Percentiles rank a stretch among this genome's conserved stretches.
phyloP scores from a whole-genome alignment of 305 asterid species.

The Fraxinus platypoda region DNA sequence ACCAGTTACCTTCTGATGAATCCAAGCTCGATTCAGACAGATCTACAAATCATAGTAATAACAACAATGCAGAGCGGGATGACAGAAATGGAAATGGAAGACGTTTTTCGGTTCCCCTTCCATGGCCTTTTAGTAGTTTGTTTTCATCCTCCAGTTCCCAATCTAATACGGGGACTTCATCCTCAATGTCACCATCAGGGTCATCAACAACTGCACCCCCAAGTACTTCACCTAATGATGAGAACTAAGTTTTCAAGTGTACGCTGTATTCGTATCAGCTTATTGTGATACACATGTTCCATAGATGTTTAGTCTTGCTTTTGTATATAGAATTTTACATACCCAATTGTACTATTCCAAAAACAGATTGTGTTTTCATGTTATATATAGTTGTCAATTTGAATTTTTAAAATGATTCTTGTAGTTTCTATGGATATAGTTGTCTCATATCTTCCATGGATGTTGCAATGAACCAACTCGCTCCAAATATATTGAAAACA shows the following conservation, averaged over 20 bases:
- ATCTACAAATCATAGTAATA: constrained; percentile 23
- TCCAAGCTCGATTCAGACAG: constrained; percentile 42
- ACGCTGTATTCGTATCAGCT: constrained; percentile 7
- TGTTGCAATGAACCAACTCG: neutral
- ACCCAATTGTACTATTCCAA: constrained; percentile 15
- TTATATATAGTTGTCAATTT: neutral
- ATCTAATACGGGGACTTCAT: constrained; percentile 37
- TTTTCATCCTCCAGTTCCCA: constrained; percentile 49
- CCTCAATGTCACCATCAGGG: constrained; percentile 25
- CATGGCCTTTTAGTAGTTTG: constrained; percentile 75
- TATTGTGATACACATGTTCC: neutral
- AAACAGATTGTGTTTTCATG: constrained; percentile 10
- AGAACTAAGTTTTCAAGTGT: constrained; percentile 28
- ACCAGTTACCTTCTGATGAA: constrained; percentile 71
- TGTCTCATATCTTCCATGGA: neutral
- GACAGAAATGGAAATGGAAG: constrained; percentile 41
- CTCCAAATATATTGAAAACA: neutral
- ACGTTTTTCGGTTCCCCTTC: constrained; percentile 56
- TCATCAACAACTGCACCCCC: constrained; percentile 33
- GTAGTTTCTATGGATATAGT: neutral
- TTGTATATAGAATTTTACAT: constrained; percentile 26
- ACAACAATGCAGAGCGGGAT: constrained; percentile 26
- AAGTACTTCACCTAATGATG: constrained; percentile 37
- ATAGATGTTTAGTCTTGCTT: constrained; percentile 16
- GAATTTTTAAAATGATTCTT: neutral